phyloP scores from a whole-genome alignment of 768 basidiomycete genomes.

The Lyophyllum decastes region DNA sequence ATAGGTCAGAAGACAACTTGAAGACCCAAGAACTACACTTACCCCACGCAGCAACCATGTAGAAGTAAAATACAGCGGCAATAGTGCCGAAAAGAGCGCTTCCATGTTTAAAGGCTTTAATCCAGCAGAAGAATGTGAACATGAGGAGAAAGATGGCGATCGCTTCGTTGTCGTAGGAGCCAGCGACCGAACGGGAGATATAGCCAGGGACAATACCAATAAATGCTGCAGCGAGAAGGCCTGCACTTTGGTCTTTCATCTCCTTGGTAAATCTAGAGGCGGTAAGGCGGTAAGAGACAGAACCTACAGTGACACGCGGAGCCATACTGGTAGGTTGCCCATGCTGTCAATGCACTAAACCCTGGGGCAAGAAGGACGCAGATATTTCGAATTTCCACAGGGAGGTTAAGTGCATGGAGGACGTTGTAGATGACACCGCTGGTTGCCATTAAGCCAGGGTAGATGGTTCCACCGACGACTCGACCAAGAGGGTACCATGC shows the following conservation, averaged over 20 bases:
- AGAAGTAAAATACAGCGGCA: conserved; percentile 97
- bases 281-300: neutral
- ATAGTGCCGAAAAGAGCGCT: conserved; percentile 89
- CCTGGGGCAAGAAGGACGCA: conserved; percentile 97
- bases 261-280: conserved; percentile 89
- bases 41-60: conserved; percentile 99
- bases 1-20: conserved; percentile 3
- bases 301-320: neutral
- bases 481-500: conserved; percentile 99
- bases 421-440: conserved; percentile 95
- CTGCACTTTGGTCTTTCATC: conserved; percentile 93
- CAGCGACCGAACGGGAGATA: conserved; percentile 98
- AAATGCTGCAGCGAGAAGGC: conserved; percentile 95
- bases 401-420: conserved; percentile 85
- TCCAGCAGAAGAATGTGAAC: conserved; percentile 98
- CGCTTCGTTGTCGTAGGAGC: conserved; percentile 99
- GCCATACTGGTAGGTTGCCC: conserved; percentile 91
- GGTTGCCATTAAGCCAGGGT: conserved; percentile 98
- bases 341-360: conserved; percentile 95
- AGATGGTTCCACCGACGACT: conserved; percentile 97
- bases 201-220: conserved; percentile 98
- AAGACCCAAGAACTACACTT: conserved; percentile 22
- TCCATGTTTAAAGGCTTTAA: conserved; percentile 92
- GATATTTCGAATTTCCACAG: conserved; percentile 95
- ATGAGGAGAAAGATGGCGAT: conserved; percentile 99